A percentile compares a stretch with the other conserved stretches of the same genome.
These are phyloP conservation scores for Botrytis deweyae DNA, from an alignment of 2,329 filamentous ascomycete species.

Conservation along the genomic window DNA sequence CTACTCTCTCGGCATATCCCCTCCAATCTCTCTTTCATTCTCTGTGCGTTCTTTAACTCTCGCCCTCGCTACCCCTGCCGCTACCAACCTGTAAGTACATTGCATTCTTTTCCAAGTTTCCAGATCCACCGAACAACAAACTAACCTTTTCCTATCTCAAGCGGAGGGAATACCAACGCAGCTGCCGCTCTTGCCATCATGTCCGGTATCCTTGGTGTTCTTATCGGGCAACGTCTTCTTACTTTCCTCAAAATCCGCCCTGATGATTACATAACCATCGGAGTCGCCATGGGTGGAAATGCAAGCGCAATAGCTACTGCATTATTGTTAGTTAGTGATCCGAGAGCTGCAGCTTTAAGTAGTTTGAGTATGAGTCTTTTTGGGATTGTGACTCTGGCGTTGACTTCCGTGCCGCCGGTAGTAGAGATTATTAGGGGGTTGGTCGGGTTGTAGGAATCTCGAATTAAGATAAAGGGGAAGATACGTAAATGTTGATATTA, in stretches of 20 bases:
- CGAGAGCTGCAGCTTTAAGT: conserved; percentile 57
- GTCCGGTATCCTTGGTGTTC: conserved; percentile 57
- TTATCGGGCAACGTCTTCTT: conserved; percentile 53
- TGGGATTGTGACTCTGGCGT: conserved; percentile 57
- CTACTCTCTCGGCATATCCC: conserved; percentile 53
- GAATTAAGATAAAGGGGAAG: neutral
- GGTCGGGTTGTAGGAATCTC: conserved; percentile 43
- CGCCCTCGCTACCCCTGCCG: conserved; percentile 58
- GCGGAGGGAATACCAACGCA: conserved; percentile 42
- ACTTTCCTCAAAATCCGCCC: conserved; percentile 51
- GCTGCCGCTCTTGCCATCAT: conserved; percentile 58
- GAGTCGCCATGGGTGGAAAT: conserved; percentile 60
- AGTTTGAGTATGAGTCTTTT: conserved; percentile 62
- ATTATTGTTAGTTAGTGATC: conserved; percentile 54
- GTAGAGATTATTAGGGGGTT: conserved; percentile 49
- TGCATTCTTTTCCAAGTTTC: conserved; percentile 24
- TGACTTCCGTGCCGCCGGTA: conserved; percentile 57
- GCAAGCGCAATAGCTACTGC: conserved; percentile 60
- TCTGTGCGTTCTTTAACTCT: conserved; percentile 57
- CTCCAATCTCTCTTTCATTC: conserved; percentile 54
- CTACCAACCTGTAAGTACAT: conserved; percentile 54
- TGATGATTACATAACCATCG: conserved; percentile 64
- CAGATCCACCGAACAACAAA: neutral
- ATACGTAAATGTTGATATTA: neutral
- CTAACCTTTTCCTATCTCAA: neutral